Evolutionary conservation across 2,329 filamentous ascomycete species (phyloP), one percentile per base, ranked within the genome.

Genomic region (Penicillium sp.): DNA sequence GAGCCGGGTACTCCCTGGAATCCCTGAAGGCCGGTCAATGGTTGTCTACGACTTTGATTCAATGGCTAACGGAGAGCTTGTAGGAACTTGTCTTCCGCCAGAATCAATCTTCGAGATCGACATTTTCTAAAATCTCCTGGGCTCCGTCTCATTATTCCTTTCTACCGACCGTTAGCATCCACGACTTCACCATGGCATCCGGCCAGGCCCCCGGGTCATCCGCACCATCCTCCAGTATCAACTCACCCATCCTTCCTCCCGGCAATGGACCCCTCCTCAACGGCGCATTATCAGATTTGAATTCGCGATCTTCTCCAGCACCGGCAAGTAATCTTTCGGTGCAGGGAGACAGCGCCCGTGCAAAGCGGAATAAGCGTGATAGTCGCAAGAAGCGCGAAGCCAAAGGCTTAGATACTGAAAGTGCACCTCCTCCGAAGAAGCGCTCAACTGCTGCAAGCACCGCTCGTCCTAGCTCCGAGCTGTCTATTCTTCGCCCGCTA

Each of bases 381-480:
- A 74, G 70, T 60, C 71, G 71, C 50, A 75, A 75, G 55, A 75
- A 74, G 54, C 69, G 72, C 11, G 72, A 74, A 52, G 69, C 73
- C 27, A 75, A 74, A 54, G 72, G 73, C 4, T 58, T 72, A 27
- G 73, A 75, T 36, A 54, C 61, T 8, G 71, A 74, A 42, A 65
- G 50, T 24, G 57, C 60, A n/a, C 65, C 62, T 16, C 61, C 67
- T 16, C 62, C 69, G n/a, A 73, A 71, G 46, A 73, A 72, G 55
- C 68, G 65, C 42, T 54, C 67, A 22, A 58, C 60, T 25, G 64
- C 61, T 28, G 62, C 58, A 14, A 69, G 57, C 49, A 62, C 62
- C n/a, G 71, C 70, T 7, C 55, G 72, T 36, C 65, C 71, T 2
- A 71, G 71, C 44, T 67, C 65, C 5, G 65, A 71, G 36, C 60